Base-by-base conservation (phyloP, 2,329 filamentous ascomycete genomes). In the Periglandula ipomoeae region DNA sequence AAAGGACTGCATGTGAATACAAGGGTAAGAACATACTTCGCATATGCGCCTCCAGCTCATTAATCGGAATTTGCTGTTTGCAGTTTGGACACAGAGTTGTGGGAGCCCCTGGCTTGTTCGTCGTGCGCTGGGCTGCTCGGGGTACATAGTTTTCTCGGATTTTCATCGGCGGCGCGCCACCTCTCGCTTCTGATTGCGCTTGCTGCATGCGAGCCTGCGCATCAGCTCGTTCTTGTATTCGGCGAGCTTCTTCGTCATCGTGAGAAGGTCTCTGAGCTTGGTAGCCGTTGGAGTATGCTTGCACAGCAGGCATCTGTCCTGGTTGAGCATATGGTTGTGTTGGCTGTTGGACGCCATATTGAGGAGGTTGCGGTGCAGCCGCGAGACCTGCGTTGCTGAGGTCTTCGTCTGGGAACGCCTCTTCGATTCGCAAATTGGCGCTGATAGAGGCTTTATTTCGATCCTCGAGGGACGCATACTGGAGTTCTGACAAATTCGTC, bases 91-190 rank as follows among this genome's bases (percentile, higher is more conserved):
- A 97, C 50, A 95, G 73, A 4, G 84, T 85, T 64, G 83, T 87
- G 55, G 81, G 75, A 38, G 73, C 73, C 47, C 75, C 78, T 54
- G 79, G 75, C 61, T 79, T 82, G 61, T 81, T 84, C 42, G 84
- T 82, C 24, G 81, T 76, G 61, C 84, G 79, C 49, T 84, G 82
- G 39, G 87, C 84, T 2, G 89, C 89, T 45, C 88, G 82, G 0
- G 91, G 90, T 17, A 95, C 85, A 63, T 96, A 95, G 66, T 95
- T 91, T 63, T 87, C 87, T 62, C 89, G 85, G 64, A 97, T 96
- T 65, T 90, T 91, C 81, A 95, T 90, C 0, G 85, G 79, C 27
- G 74, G 76, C 39, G 78, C 73, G 43, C 78, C 78, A 32, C 80
- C 80, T 60, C 84, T 84, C 7, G 87, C 84, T 50, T 89, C 85